Evolutionary conservation across 345 rosid species (phyloP), one percentile per base, ranked within the genome.

Genomic region (Populus tremula): DNA sequence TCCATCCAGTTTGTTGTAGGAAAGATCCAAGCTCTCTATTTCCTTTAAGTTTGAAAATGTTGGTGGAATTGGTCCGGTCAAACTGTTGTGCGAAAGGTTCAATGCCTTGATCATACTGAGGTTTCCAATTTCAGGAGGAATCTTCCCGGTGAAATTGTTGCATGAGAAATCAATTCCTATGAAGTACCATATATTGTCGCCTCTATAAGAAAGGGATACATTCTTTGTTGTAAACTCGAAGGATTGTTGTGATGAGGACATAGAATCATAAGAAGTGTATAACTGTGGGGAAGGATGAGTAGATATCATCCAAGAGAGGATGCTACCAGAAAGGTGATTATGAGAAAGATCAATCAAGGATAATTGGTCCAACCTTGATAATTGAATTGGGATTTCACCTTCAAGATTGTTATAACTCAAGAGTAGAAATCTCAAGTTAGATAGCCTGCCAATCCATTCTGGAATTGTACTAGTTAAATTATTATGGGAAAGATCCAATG

Each of bases 101-200:
- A 78, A 53, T 2, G 75, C 73, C 8, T 41, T 33, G 1, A 83
- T 79, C 4, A 0, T 29, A 8, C n/a, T 13, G 13, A 86, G 50
- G 35, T 79, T 33, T 11, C 88, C 88, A 0, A 89, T 1, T 65
- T 82, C 82, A 12, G 0, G 2, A 0, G 89, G 88, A 21, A 89
- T 81, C 2, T 67, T 16, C 7, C 89, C 88, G 0, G 27, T 64
- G 0, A 87, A 67, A 20, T 82, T 78, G 20, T 89, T 89, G 0
- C 18, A 29, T 2, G 89, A 87, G 20, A 89, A 39, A 73, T 89
- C 89, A 1, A 85, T 4, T 54, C 86, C 89, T 1, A 65, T 76
- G 67, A 88, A 77, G n/a, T 9, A 54, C 0, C 1, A 0, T 0
- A 70, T 33, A 33, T 29, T 49, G 1, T 8, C 17, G 2, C 81